Base-by-base conservation (phyloP, 1,139 yeast genomes). In the Diutina ranongensis region DNA sequence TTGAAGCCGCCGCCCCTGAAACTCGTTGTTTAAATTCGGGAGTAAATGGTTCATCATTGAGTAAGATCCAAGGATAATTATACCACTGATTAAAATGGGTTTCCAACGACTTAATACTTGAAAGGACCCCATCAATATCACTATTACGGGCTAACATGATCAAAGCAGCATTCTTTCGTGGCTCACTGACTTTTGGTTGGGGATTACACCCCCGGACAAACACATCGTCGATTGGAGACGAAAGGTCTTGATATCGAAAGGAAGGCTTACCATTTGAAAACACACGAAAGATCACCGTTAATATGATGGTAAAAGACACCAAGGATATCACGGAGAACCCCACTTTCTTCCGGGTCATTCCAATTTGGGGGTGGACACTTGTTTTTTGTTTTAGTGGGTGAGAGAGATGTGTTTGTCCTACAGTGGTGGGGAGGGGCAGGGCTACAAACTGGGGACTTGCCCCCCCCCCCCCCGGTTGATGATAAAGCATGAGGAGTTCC, bases 101-200 rank as follows among this genome's bases (percentile, higher is more conserved):
- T 15, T 41, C 36, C 27, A 41, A 15, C 31, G 27, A 21, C 4
- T 31, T 20, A 8, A 41, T 32, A 3, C 28, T 19, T 20, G 13
- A 10, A 15, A 41, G 19, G 9, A 41, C 44, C 12, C 35, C 44
- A 18, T 32, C 28, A 10, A 41, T n/a, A 10, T 41, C 44, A 5
- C 18, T 13, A 15, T 28, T 31, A 9, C 44, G 44, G 7, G 35
- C 44, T 13, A 41, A 45, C 54, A 52, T 51, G 38, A 52, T 52
- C 25, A 52, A 50, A 21, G 54, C 47, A 2, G 54, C 55, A 18
- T 47, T 51, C 3, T 51, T 52, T 2, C 54, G 40, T 13, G 40
- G 40, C 3, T 12, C 16, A 9, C 13, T n/a, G 25, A 13, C 21
- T 12, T 10, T n/a, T n/a, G 13, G 27, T 3, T 21, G 22, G 3